Conservation (phyloP, 139 green algal species). For the Coelastrella sp. region DNA sequence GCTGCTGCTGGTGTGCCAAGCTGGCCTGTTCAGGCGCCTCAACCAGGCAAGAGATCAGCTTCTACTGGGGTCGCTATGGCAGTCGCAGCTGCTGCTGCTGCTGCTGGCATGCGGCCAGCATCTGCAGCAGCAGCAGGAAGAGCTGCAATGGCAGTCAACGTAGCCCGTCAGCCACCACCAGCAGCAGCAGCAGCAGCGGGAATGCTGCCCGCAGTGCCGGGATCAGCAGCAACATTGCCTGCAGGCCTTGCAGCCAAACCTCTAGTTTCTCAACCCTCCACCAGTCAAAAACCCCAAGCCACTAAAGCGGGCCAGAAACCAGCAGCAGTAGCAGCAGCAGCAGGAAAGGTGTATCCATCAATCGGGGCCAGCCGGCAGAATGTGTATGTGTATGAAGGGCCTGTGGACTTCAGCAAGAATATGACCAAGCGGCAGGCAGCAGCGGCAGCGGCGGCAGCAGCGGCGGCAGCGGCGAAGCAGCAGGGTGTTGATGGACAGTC, state of each 20-base stretch:
- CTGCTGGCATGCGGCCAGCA: not conserved
- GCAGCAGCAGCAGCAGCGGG: not conserved
- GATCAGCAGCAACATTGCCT: not conserved
- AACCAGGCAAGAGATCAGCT: not conserved
- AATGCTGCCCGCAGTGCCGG: not conserved
- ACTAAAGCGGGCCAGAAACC: not conserved
- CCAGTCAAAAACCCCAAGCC: not conserved
- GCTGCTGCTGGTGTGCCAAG: not conserved
- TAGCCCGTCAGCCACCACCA: not conserved
- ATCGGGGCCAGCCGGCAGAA: not conserved
- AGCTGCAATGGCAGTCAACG: not conserved
- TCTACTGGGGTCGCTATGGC: constrained; percentile 14
- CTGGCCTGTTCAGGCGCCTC: not conserved
- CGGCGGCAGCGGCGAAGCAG: not conserved
- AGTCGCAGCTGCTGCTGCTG: not conserved
- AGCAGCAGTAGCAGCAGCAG: not conserved
- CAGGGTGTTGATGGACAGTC: not conserved
- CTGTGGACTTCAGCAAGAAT: constrained; percentile 33
- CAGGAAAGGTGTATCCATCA: not conserved
- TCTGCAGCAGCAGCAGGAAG: constrained; percentile 6
- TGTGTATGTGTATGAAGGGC: constrained; percentile 30
- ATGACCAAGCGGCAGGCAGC: constrained; percentile 28
- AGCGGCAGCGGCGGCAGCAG: constrained; percentile 1
- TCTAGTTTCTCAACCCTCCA: not conserved
- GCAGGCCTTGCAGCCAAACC: not conserved